phyloP scores from a whole-genome alignment of 208 protist genomes.

The Entamoeba dispar region DNA sequence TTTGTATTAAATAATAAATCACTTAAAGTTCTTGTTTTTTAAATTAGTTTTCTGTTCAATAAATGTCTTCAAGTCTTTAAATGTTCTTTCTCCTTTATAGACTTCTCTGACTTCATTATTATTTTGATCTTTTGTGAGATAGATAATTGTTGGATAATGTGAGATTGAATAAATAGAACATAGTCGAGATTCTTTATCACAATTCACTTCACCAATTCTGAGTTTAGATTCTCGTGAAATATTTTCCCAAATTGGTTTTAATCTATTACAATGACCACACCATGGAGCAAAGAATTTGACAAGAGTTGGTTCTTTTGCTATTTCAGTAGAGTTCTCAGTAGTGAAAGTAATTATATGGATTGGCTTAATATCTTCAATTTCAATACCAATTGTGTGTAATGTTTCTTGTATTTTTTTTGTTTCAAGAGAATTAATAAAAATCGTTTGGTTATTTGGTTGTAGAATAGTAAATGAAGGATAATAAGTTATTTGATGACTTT shows the following conservation, averaged over 20 bases:
- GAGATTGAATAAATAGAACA: conserved; percentile 1
- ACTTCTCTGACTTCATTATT: no score
- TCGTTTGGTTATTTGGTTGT: background rate
- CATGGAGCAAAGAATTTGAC: conserved; percentile 10
- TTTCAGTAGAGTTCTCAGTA: background rate
- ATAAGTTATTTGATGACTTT: background rate
- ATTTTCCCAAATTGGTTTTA: conserved; percentile 1
- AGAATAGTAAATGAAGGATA: background rate
- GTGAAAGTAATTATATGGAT: background rate
- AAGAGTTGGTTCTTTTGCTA: background rate
- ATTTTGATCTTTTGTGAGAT: no score
- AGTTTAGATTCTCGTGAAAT: background rate
- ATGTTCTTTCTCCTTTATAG: background rate
- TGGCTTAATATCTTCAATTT: background rate
- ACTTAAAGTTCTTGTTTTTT: background rate
- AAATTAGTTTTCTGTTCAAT: background rate
- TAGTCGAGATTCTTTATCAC: background rate
- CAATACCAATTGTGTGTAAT: background rate
- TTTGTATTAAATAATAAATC: no score
- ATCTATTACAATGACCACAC: conserved; percentile 5
- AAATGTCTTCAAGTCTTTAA: background rate
- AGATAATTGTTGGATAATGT: background rate
- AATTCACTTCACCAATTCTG: conserved; percentile 12
- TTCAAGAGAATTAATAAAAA: background rate
- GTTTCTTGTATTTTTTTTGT: background rate